These are phyloP conservation scores for Sclerotinia spermophila DNA, from an alignment of 2,329 filamentous ascomycete species.

Conservation along the genomic window DNA sequence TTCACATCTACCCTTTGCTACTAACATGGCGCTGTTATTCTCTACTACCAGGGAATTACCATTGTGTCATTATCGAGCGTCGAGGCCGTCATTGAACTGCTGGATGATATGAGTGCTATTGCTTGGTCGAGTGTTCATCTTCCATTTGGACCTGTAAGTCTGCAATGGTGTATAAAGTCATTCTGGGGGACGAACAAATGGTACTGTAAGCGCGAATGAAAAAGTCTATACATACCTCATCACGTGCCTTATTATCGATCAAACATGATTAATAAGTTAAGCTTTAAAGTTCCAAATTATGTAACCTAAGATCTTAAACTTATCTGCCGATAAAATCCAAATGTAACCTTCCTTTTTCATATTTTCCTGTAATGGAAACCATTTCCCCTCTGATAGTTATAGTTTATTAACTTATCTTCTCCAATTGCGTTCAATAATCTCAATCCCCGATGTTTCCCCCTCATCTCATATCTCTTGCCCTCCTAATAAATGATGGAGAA, in stretches of 20 bases:
- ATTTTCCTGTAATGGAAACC: not conserved
- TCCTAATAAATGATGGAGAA: not conserved
- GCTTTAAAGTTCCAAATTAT: no score
- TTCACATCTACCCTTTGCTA: not conserved
- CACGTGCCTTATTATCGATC: no score
- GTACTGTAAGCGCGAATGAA: not conserved
- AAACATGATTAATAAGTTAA: no score
- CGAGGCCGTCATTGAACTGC: not conserved
- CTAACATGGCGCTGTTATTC: not conserved
- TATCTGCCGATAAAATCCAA: not conserved
- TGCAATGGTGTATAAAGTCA: not conserved
- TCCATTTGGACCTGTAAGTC: not conserved
- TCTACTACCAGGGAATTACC: not conserved
- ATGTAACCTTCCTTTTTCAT: not conserved
- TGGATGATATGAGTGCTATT: not conserved
- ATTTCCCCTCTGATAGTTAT: not conserved
- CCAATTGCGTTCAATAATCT: not conserved
- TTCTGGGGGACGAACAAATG: not conserved
- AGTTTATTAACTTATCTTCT: no score
- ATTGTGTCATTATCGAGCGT: not conserved
- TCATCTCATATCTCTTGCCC: not conserved
- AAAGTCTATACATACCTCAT: no score
- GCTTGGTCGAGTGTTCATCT: not conserved
- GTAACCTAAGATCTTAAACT: no score
- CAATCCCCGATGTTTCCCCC: not conserved